These are phyloP conservation scores for Peniophora sp. DNA, from an alignment of 1,284 basidiomycete species.

Conservation along the genomic window DNA sequence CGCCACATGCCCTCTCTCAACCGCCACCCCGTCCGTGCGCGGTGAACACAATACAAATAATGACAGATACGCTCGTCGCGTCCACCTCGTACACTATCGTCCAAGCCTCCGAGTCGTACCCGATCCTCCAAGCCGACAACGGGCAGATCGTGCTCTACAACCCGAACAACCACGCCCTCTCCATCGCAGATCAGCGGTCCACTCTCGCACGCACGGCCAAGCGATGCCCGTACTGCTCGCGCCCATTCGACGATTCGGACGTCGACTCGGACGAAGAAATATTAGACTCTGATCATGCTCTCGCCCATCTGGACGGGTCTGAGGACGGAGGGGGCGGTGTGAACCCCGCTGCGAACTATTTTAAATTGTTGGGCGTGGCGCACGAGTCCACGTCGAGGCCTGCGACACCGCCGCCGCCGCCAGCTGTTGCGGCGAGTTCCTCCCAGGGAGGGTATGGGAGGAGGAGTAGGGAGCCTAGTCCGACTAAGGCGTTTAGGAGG, in stretches of 20 bases:
- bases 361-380: slow-evolving; percentile 60
- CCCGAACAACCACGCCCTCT: slow-evolving; percentile 76
- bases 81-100: background rate
- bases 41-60: too few relatives aligned
- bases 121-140: slow-evolving; percentile 71
- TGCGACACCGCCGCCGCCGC: slow-evolving; percentile 34
- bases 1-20: too few relatives aligned
- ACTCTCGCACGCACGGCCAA: slow-evolving; percentile 18
- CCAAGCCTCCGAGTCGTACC: slow-evolving; percentile 41
- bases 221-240: slow-evolving; percentile 68
- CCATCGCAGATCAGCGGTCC: slow-evolving; percentile 33
- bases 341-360: slow-evolving; percentile 61
- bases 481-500: slow-evolving; percentile 37
- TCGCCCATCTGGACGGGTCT: background rate
- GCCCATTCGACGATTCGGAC: slow-evolving; percentile 32
- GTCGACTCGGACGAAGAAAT: slow-evolving; percentile 10
- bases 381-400: slow-evolving; percentile 61
- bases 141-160: slow-evolving; percentile 82
- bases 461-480: slow-evolving; percentile 4
- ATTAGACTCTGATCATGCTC: too few relatives aligned
- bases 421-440: slow-evolving; percentile 2
- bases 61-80: too few relatives aligned
- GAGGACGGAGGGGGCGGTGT: slow-evolving; percentile 16
- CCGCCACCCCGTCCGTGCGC: too few relatives aligned
- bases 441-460: slow-evolving; percentile 1